A percentile compares a stretch with the other conserved stretches of the same genome.
Evolutionary conservation across 768 basidiomycete species (phyloP).

Genomic region (Exidia glandulosa): DNA sequence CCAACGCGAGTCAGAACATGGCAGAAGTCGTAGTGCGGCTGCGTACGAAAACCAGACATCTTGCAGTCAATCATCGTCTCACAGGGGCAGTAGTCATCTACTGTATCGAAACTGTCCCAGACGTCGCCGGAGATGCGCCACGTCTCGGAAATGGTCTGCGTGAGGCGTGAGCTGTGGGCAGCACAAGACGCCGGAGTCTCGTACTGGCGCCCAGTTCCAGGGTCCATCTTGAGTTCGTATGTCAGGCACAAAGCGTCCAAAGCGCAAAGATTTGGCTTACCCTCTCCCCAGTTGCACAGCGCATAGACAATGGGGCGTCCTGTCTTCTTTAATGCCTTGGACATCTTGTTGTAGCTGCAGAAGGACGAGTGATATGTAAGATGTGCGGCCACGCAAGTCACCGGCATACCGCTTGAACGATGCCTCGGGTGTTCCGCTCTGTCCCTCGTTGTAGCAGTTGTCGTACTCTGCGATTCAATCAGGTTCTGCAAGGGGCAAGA

Average conservation of each 20-base stretch:
- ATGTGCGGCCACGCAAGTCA: background rate
- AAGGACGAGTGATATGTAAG: background rate
- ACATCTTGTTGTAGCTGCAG: slow-evolving; percentile 24
- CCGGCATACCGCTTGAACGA: slow-evolving; percentile 17
- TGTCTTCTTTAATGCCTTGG: slow-evolving; percentile 25
- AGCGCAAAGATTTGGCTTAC: too few relatives aligned
- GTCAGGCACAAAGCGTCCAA: too few relatives aligned
- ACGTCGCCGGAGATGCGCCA: slow-evolving; percentile 17
- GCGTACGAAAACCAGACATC: slow-evolving; percentile 25
- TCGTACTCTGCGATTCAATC: slow-evolving; percentile 21
- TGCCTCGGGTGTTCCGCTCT: slow-evolving; percentile 22
- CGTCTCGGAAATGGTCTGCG: slow-evolving; percentile 14
- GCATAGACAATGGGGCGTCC: slow-evolving; percentile 29
- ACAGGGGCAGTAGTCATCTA: slow-evolving; percentile 28
- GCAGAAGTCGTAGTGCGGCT: background rate
- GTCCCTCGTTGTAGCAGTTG: slow-evolving; percentile 31
- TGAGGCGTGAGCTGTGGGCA: background rate
- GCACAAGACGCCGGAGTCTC: background rate
- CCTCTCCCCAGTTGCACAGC: slow-evolving; percentile 33
- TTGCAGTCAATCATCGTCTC: slow-evolving; percentile 25
- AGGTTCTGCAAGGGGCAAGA: background rate
- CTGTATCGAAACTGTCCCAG: slow-evolving; percentile 19
- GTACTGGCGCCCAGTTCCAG: slow-evolving; percentile 26
- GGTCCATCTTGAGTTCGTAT: too few relatives aligned
- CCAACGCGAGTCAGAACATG: background rate